Base-by-base conservation (phyloP, 176 grass and related monocot genomes). In the Elymus sibiricus region DNA sequence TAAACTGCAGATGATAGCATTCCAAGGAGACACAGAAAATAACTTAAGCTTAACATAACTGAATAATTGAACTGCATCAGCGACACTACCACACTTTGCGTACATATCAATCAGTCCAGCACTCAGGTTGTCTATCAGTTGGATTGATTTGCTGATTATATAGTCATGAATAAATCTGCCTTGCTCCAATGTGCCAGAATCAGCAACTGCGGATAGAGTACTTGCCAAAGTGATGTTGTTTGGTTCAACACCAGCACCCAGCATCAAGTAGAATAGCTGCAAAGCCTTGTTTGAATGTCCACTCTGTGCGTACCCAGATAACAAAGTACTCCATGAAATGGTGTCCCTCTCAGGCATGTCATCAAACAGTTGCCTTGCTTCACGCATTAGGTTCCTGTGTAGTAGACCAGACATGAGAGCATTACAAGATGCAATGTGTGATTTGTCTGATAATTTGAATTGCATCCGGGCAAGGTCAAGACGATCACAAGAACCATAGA, bases 101-200 rank as follows among this genome's bases (percentile, higher is more conserved):
- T 94, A 94, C 95, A 94, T 94, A 80, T 90, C 83, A 39, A 97
- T 97, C 34, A 97, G 82, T 3, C 84, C 88, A n/a, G 95, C 82
- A 21, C 73, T 85, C 55, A 97, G 56, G 79, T 92, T 91, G 74
- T 92, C 86, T 4, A 74, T 87, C 78, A 97, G 73, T 17, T 43
- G 55, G 35, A 97, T 44, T 77, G 88, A 82, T 39, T 49, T 92
- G 56, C 67, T 79, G 43, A 89, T 78, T 80, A 94, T 83, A 64
- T 90, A 82, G 42, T 90, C 82, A 83, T 94, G 95, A 53, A 90
- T 90, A 78, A 86, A 87, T 92, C 64, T 90, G 38, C 90, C 95
- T 49, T 92, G 84, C 26, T 88, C 86, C 71, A 97, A 77, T 37
- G 80, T 90, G 68, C 95, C 95, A 39, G 81, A 89, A 70, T 90